Evolutionary conservation across 257 asterid species (phyloP).

Genomic region (Lycium barbarum): DNA sequence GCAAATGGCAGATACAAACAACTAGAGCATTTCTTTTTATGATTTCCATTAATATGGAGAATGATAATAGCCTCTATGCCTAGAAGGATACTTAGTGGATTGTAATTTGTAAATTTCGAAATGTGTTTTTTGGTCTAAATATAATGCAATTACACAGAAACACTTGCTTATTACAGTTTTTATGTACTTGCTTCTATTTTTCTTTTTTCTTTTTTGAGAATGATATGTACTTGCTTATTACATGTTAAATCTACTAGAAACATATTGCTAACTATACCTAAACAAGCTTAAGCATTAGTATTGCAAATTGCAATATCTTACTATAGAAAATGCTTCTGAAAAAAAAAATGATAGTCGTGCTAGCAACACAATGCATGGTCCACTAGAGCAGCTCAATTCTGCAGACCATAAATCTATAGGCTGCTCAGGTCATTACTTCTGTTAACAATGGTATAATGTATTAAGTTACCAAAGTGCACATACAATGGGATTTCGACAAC

Average conservation of each 20-base stretch:
- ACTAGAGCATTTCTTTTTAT: not conserved
- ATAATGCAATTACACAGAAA: not conserved
- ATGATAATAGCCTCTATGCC: not conserved
- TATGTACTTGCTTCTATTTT: not conserved
- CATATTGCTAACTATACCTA: conserved; percentile 7
- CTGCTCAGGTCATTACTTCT: not conserved
- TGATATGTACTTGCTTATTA: not conserved
- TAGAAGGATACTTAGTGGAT: not conserved
- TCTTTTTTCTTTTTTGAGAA: too few relatives aligned
- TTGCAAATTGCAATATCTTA: not conserved
- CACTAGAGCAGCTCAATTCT: not conserved
- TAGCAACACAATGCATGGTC: conserved; percentile 22
- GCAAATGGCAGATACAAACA: not conserved
- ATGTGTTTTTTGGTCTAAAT: not conserved
- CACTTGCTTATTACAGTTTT: not conserved
- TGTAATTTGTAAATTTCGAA: not conserved
- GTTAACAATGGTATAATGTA: not conserved
- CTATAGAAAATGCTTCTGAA: not conserved
- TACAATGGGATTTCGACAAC: not conserved
- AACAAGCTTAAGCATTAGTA: conserved; percentile 9
- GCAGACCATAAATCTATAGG: not conserved
- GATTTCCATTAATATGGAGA: not conserved
- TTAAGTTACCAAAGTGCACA: not conserved
- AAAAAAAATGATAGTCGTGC: not conserved
- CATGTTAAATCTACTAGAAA: not conserved